phyloP scores from a whole-genome alignment of 768 basidiomycete genomes.

The Lactarius sp. region DNA sequence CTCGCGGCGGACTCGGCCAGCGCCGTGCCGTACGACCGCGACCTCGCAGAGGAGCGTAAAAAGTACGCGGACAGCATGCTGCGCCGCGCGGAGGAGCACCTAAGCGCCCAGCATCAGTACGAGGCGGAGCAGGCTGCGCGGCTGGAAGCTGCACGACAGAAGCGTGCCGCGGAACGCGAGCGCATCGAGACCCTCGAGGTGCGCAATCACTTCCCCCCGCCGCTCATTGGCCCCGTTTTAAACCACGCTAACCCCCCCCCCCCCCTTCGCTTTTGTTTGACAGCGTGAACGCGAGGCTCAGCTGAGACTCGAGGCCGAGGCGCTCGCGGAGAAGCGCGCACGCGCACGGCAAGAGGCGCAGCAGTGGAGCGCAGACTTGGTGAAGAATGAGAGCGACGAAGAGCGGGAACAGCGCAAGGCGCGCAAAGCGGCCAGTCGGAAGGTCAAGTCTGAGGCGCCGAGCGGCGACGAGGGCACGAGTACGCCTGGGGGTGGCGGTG shows the following conservation, averaged over 20 bases:
- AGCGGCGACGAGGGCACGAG: constrained; percentile 40
- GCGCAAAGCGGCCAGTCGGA: constrained; percentile 48
- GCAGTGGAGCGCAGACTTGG: constrained; percentile 63
- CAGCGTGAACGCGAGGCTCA: constrained; percentile 62
- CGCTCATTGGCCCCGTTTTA: neutral
- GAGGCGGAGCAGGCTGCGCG: constrained; percentile 69
- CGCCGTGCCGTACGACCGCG: constrained; percentile 74
- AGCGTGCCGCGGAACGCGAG: constrained; percentile 75
- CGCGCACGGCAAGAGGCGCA: constrained; percentile 72
- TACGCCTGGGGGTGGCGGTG: constrained; percentile 34
- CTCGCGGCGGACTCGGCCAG: constrained; percentile 69
- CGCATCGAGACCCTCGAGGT: constrained; percentile 65
- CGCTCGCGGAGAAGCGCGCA: constrained; percentile 74
- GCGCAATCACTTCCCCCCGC: constrained; percentile 25
- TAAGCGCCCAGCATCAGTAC: constrained; percentile 61
- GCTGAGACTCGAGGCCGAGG: constrained; percentile 64
- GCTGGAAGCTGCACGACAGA: constrained; percentile 70
- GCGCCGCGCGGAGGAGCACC: constrained; percentile 74
- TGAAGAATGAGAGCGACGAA: constrained; percentile 67
- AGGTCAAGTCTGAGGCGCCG: constrained; percentile 39
- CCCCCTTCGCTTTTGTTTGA: neutral
- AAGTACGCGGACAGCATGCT: constrained; percentile 88
- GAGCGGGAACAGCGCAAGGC: constrained; percentile 61
- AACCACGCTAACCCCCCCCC: neutral
- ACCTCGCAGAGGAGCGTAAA: constrained; percentile 83